Percentiles rank a stretch among this genome's conserved stretches.
phyloP scores from a whole-genome alignment of 176 grass and related monocot species.

The Bolboschoenus planiculmis region DNA sequence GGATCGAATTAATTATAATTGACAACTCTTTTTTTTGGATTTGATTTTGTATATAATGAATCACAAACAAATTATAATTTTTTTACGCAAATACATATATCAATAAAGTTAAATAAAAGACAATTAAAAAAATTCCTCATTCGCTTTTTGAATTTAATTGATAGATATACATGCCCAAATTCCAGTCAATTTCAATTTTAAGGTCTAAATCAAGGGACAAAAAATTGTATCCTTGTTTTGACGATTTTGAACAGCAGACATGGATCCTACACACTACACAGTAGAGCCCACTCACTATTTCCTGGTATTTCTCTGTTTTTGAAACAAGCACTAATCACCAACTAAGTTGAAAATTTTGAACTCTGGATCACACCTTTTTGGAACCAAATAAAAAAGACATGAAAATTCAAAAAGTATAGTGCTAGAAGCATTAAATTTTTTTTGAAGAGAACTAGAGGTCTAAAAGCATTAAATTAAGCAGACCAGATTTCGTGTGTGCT shows the following conservation, averaged over 20 bases:
- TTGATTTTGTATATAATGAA: no score
- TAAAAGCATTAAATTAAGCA: not conserved
- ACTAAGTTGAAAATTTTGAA: not conserved
- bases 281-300: not conserved
- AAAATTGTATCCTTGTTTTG: not conserved
- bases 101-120: not conserved
- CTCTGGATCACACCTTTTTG: not conserved
- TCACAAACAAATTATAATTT: no score
- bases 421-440: not conserved
- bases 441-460: no score
- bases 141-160: not conserved
- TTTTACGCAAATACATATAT: no score
- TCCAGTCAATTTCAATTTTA: not conserved
- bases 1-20: no score
- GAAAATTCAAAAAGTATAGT: not conserved
- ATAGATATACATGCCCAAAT: not conserved
- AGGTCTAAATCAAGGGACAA: not conserved
- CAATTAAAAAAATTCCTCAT: not conserved
- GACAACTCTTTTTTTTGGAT: no score
- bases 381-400: not conserved
- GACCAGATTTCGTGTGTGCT: conserved; percentile 24
- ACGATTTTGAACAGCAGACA: not conserved
- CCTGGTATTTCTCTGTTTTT: not conserved
- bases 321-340: not conserved
- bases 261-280: not conserved